Conservation (phyloP, 2,329 filamentous ascomycete genomes). For the Dactylellina haptotyla region DNA sequence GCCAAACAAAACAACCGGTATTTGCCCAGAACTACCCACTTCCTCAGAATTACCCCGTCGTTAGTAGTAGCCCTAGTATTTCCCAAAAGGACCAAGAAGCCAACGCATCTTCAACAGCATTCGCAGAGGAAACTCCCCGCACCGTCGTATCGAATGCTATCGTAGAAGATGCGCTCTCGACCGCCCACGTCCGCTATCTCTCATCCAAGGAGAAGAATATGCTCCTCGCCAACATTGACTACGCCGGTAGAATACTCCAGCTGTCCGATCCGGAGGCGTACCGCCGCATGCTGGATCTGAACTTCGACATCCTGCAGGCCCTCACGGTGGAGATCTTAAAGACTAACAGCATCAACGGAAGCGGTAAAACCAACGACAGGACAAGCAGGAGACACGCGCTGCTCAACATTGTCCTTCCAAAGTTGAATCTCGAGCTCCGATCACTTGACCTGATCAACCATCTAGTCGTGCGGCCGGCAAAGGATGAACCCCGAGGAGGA, state of each 20-base stretch:
- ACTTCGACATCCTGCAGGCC: constrained; percentile 41
- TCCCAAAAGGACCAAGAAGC: constrained; percentile 26
- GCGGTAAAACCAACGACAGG: neutral
- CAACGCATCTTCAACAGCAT: constrained; percentile 31
- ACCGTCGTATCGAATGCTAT: constrained; percentile 27
- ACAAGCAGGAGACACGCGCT: neutral
- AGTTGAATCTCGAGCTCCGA: constrained; percentile 46
- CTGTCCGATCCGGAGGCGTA: constrained; percentile 27
- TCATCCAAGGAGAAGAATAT: constrained; percentile 31
- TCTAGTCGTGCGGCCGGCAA: constrained; percentile 32
- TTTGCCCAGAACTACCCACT: constrained; percentile 53
- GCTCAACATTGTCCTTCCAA: constrained; percentile 39
- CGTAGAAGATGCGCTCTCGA: constrained; percentile 33
- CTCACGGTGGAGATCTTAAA: constrained; percentile 43
- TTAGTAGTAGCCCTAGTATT: constrained; percentile 19
- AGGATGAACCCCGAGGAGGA: constrained; percentile 8
- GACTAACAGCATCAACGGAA: neutral
- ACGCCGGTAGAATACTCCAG: constrained; percentile 21
- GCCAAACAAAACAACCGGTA: constrained; percentile 53
- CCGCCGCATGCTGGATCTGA: constrained; percentile 37
- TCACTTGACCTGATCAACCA: constrained; percentile 49
- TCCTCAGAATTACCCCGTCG: constrained; percentile 17
- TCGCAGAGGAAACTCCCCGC: constrained; percentile 22
- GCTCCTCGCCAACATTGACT: constrained; percentile 22
- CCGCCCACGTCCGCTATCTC: constrained; percentile 34